phyloP scores from a whole-genome alignment of 2,329 filamentous ascomycete genomes.

The Huntiella moniliformis region DNA sequence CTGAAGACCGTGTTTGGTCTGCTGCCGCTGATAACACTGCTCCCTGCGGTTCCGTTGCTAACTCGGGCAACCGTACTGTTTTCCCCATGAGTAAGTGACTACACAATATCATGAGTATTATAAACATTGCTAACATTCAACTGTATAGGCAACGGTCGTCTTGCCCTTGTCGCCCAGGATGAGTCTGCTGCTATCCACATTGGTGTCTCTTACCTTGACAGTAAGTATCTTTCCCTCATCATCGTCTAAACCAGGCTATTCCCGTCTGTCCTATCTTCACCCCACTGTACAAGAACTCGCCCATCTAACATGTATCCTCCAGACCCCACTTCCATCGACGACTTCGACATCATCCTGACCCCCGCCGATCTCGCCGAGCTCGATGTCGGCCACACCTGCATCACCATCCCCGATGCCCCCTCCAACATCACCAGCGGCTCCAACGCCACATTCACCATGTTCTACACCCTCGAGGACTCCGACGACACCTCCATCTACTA shows the following conservation, averaged over 20 bases:
- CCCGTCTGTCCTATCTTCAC: neutral
- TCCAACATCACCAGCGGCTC: constrained; percentile 21
- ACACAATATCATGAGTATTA: neutral
- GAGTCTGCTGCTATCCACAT: constrained; percentile 36
- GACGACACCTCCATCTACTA: constrained; percentile 26
- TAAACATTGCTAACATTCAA: neutral
- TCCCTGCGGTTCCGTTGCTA: constrained; percentile 35
- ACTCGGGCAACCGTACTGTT: constrained; percentile 29
- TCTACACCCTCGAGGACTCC: constrained; percentile 24
- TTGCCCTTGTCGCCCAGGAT: constrained; percentile 37
- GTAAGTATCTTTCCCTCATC: constrained; percentile 18
- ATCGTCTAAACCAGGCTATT: neutral
- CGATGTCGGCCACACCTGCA: constrained; percentile 28
- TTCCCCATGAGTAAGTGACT: constrained; percentile 33
- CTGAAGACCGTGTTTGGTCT: constrained; percentile 35
- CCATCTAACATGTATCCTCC: neutral
- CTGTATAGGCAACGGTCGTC: constrained; percentile 28
- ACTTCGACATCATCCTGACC: constrained; percentile 23
- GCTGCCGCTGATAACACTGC: constrained; percentile 34
- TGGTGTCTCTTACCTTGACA: constrained; percentile 31
- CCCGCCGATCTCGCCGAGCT: constrained; percentile 21
- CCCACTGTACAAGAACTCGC: neutral
- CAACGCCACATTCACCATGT: constrained; percentile 30
- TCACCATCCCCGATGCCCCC: constrained; percentile 20
- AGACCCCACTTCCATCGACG: constrained; percentile 23